A percentile compares a stretch with the other conserved stretches of the same genome.
phyloP scores from a whole-genome alignment of 495 filamentous ascomycete species.

The Astrothelium subdiscretum region DNA sequence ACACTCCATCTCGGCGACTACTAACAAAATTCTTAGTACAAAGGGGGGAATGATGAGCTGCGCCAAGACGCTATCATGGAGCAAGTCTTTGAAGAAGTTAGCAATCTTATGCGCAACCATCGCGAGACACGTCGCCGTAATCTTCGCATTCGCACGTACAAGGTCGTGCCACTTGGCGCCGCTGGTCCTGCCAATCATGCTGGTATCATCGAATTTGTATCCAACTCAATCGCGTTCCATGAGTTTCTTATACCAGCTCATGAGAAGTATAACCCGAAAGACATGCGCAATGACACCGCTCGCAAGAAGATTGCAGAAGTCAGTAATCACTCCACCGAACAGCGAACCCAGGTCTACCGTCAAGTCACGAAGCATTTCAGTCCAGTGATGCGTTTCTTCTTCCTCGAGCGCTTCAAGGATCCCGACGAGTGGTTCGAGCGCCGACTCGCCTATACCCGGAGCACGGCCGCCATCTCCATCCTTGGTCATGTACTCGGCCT shows the following conservation, averaged over 20 bases:
- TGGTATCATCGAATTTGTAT: slow-evolving; percentile 96
- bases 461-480: slow-evolving; percentile 88
- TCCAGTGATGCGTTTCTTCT: slow-evolving; percentile 94
- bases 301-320: slow-evolving; percentile 66
- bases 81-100: slow-evolving; percentile 95
- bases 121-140: slow-evolving; percentile 77
- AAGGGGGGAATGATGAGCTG: slow-evolving; percentile 87
- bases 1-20: background rate
- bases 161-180: slow-evolving; percentile 77
- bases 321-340: slow-evolving; percentile 52
- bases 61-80: slow-evolving; percentile 99
- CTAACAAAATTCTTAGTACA: slow-evolving; percentile 44
- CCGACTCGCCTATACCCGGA: slow-evolving; percentile 79
- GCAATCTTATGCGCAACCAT: slow-evolving; percentile 72
- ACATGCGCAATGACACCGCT: slow-evolving; percentile 61
- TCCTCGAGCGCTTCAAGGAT: slow-evolving; percentile 86
- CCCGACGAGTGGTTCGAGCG: slow-evolving; percentile 92
- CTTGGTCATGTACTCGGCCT: slow-evolving; percentile 87
- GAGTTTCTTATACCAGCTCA: slow-evolving; percentile 89
- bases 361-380: slow-evolving; percentile 68
- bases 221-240: slow-evolving; percentile 78
- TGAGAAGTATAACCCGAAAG: slow-evolving; percentile 71
- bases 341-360: slow-evolving; percentile 61
- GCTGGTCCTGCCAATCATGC: slow-evolving; percentile 31
- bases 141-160: slow-evolving; percentile 85